Conservation (phyloP, 2,329 filamentous ascomycete species). For the Cladosporium velox region DNA sequence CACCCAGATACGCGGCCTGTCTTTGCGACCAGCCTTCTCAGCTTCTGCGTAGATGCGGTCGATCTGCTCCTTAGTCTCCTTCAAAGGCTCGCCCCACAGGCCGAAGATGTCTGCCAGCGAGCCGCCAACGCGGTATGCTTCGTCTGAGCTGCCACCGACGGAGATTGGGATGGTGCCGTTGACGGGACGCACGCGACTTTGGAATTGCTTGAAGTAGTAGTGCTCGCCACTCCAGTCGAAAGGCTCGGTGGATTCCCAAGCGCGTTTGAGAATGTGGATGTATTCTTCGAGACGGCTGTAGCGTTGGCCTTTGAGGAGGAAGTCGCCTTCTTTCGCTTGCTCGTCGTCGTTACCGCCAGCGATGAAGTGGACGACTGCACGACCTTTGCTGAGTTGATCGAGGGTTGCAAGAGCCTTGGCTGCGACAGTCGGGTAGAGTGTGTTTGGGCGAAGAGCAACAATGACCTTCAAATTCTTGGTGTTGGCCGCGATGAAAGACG, state of each 20-base stretch:
- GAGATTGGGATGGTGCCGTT: slow-evolving; percentile 60
- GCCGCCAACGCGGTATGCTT: slow-evolving; percentile 62
- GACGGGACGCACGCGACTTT: slow-evolving; percentile 55
- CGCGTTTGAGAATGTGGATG: slow-evolving; percentile 60
- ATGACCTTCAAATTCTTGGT: slow-evolving; percentile 64
- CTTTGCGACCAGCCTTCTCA: slow-evolving; percentile 54
- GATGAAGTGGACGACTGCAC: slow-evolving; percentile 64
- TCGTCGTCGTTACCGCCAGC: slow-evolving; percentile 63
- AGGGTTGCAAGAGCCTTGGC: slow-evolving; percentile 64
- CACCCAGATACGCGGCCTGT: slow-evolving; percentile 63
- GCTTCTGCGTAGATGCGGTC: slow-evolving; percentile 61
- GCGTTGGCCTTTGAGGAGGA: slow-evolving; percentile 58
- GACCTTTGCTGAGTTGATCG: slow-evolving; percentile 59
- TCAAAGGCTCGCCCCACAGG: slow-evolving; percentile 64
- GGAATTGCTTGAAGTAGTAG: slow-evolving; percentile 62
- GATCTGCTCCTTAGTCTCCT: slow-evolving; percentile 65
- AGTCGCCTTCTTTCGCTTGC: slow-evolving; percentile 63
- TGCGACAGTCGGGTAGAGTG: slow-evolving; percentile 62
- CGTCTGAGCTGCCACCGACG: slow-evolving; percentile 60
- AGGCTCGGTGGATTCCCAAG: slow-evolving; percentile 58
- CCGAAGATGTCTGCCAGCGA: slow-evolving; percentile 63
- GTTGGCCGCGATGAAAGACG: slow-evolving; percentile 57
- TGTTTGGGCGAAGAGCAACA: slow-evolving; percentile 64
- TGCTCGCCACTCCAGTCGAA: slow-evolving; percentile 65
- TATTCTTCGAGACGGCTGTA: slow-evolving; percentile 63